phyloP scores from a whole-genome alignment of 2,329 filamentous ascomycete genomes.

The Pseudocercospora eumusae region DNA sequence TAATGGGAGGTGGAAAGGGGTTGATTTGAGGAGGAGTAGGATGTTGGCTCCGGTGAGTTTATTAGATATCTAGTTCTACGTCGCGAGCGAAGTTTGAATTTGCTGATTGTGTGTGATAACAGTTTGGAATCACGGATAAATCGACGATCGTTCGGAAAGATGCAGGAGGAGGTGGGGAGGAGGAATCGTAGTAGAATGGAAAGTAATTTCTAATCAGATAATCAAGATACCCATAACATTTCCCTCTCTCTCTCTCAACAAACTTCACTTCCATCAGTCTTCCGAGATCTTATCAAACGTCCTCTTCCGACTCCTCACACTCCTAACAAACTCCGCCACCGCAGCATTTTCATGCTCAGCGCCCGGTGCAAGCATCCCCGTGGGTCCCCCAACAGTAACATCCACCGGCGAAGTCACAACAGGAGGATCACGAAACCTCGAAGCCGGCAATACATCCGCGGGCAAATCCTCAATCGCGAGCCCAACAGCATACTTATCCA shows the following conservation, averaged over 20 bases:
- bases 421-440: not conserved
- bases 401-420: not conserved
- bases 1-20: not conserved
- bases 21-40: not conserved
- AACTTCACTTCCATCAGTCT: not conserved
- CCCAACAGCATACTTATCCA: not conserved
- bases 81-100: too few species aligned
- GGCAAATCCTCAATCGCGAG: not conserved
- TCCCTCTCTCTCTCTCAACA: too few species aligned
- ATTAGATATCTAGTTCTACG: too few species aligned
- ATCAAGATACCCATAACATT: conserved; percentile 4
- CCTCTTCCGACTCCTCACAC: not conserved
- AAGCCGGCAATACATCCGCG: not conserved
- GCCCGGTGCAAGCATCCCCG: not conserved
- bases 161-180: not conserved
- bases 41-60: conserved; percentile 3
- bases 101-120: not conserved
- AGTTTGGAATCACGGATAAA: conserved; percentile 1
- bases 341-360: not conserved
- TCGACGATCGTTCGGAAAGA: not conserved
- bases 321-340: not conserved
- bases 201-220: too few species aligned
- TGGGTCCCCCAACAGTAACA: not conserved
- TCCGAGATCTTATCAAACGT: not conserved
- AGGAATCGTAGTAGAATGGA: not conserved